A percentile compares a stretch with the other conserved stretches of the same genome.
These are phyloP conservation scores for Argentina anserina DNA, from an alignment of 306 rosid genomes.

Conservation along the genomic window DNA sequence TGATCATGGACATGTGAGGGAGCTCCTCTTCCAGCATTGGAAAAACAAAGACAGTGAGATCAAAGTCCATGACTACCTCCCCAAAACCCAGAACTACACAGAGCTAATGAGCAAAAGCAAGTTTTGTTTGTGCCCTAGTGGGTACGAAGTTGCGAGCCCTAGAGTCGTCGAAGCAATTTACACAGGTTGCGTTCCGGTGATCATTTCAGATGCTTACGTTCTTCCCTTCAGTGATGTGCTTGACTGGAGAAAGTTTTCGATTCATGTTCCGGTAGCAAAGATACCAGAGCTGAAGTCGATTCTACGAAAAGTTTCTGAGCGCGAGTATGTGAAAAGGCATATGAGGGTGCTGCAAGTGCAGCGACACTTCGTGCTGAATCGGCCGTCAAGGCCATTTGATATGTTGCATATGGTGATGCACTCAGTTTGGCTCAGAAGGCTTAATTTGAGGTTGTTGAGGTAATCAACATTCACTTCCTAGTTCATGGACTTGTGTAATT, in stretches of 20 bases:
- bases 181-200: conserved; percentile 41
- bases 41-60: conserved; percentile 25
- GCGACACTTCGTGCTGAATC: conserved; percentile 40
- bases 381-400: conserved; percentile 42
- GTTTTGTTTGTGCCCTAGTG: conserved; percentile 55
- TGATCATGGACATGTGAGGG: conserved; percentile 25
- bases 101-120: conserved; percentile 24
- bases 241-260: conserved; percentile 39
- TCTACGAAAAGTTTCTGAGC: conserved; percentile 25
- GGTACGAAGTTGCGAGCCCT: conserved; percentile 54
- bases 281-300: conserved; percentile 31
- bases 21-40: conserved; percentile 22
- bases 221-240: conserved; percentile 51
- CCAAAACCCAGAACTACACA: conserved; percentile 27
- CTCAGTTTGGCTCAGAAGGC: conserved; percentile 54
- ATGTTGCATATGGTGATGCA: conserved; percentile 48
- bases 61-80: conserved; percentile 34
- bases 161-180: conserved; percentile 41
- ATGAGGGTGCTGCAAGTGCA: conserved; percentile 32
- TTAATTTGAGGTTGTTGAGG: conserved; percentile 28
- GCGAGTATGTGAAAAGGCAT: conserved; percentile 36
- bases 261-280: conserved; percentile 34
- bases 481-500: not conserved
- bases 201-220: conserved; percentile 36
- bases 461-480: not conserved